These are phyloP conservation scores for Tilletia indica DNA, from an alignment of 1,284 basidiomycete species.

Conservation along the genomic window DNA sequence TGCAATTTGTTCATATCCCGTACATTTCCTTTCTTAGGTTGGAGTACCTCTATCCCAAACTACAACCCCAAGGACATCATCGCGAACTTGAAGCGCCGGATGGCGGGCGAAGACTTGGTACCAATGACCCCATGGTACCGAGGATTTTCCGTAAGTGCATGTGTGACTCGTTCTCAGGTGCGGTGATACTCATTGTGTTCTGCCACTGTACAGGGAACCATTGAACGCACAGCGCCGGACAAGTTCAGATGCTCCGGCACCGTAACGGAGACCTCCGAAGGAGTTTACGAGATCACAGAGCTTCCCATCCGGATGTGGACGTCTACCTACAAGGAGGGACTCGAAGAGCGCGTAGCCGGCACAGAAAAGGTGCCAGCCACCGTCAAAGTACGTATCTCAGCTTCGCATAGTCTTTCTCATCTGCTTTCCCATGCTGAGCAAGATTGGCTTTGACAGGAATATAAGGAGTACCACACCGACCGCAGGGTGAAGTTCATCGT, in stretches of 20 bases:
- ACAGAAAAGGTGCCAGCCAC: constrained; percentile 66
- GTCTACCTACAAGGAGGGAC: constrained; percentile 81
- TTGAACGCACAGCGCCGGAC: constrained; percentile 76
- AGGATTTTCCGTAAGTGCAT: constrained; percentile 65
- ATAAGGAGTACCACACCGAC: constrained; percentile 68
- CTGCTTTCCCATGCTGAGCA: not conserved
- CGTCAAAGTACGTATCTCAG: constrained; percentile 56
- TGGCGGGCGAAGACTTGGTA: constrained; percentile 79
- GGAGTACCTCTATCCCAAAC: constrained; percentile 90
- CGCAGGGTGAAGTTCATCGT: constrained; percentile 86
- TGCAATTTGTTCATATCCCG: not conserved
- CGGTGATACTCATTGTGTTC: not conserved
- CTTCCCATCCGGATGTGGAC: constrained; percentile 96
- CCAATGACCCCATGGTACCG: constrained; percentile 96
- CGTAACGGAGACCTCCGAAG: constrained; percentile 75
- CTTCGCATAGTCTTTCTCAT: not conserved
- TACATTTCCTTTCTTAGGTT: constrained; percentile 59
- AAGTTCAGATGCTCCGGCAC: constrained; percentile 83
- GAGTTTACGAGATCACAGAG: constrained; percentile 90
- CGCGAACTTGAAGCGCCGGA: constrained; percentile 78
- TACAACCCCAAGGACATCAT: constrained; percentile 92
- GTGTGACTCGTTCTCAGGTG: not conserved
- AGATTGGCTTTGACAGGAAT: constrained; percentile 32
- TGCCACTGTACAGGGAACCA: constrained; percentile 63
- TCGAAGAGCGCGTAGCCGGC: constrained; percentile 68